Percentiles rank a stretch among this genome's conserved stretches.
phyloP scores from a whole-genome alignment of 2,329 filamentous ascomycete genomes.

The Coniochaeta sp. region DNA sequence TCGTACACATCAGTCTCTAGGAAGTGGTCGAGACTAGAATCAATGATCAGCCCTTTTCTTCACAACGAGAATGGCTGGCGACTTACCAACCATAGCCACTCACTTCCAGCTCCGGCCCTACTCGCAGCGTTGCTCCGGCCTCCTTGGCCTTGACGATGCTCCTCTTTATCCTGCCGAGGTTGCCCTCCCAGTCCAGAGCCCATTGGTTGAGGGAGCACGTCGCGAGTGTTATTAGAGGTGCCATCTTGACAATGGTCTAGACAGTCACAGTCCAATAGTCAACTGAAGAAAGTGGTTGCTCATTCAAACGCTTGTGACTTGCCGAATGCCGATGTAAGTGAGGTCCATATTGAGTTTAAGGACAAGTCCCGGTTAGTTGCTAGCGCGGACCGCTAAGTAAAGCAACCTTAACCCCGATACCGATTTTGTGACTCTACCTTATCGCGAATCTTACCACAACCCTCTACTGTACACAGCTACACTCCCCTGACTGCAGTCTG shows the following conservation, averaged over 20 bases:
- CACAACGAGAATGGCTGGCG: not conserved
- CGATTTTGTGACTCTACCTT: too few relatives aligned
- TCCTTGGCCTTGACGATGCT: slow-evolving; percentile 55
- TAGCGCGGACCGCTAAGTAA: too few relatives aligned
- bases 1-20: slow-evolving; percentile 50
- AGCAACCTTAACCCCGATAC: too few relatives aligned
- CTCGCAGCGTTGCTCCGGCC: slow-evolving; percentile 52
- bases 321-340: too few relatives aligned
- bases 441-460: too few relatives aligned
- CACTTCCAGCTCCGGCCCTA: slow-evolving; percentile 50
- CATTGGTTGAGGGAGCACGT: slow-evolving; percentile 25
- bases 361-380: too few relatives aligned
- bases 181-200: slow-evolving; percentile 54
- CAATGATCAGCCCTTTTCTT: not conserved
- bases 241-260: slow-evolving; percentile 8
- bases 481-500: not conserved
- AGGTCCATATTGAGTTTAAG: too few relatives aligned
- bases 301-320: too few relatives aligned
- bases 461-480: too few relatives aligned
- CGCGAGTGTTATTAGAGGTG: slow-evolving; percentile 20
- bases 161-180: slow-evolving; percentile 51
- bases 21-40: slow-evolving; percentile 53
- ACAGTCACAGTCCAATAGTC: not conserved
- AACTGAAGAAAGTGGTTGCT: too few relatives aligned
- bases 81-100: slow-evolving; percentile 50